These are phyloP conservation scores for Hypoxylon sp. DNA, from an alignment of 2,329 filamentous ascomycete species.

Conservation along the genomic window DNA sequence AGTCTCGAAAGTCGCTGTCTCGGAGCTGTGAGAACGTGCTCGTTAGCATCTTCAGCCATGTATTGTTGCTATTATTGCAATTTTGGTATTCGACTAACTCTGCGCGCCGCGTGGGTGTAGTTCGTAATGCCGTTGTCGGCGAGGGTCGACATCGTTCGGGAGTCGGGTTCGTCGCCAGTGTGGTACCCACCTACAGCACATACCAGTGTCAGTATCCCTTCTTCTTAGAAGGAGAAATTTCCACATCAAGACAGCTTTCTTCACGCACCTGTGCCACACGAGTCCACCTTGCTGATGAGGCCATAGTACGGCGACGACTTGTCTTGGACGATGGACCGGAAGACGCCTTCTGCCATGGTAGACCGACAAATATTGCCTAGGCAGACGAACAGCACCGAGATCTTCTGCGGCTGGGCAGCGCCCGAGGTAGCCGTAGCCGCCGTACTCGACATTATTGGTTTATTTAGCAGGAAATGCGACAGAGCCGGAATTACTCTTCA, in stretches of 20 bases:
- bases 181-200: slow-evolving; percentile 75
- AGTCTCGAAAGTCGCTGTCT: slow-evolving; percentile 77
- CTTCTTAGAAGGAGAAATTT: background rate
- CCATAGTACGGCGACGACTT: slow-evolving; percentile 60
- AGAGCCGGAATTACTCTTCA: background rate
- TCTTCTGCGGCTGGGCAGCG: slow-evolving; percentile 36
- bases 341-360: slow-evolving; percentile 96
- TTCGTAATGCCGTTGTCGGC: slow-evolving; percentile 75
- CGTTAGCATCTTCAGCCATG: background rate
- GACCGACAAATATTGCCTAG: slow-evolving; percentile 95
- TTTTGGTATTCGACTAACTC: slow-evolving; percentile 58
- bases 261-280: slow-evolving; percentile 78
- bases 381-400: slow-evolving; percentile 92
- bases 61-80: background rate
- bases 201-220: slow-evolving; percentile 2
- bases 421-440: background rate
- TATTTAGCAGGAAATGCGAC: background rate
- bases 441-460: slow-evolving; percentile 11
- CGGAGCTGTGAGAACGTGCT: slow-evolving; percentile 52
- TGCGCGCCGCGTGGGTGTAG: slow-evolving; percentile 80
- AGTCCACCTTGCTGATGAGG: slow-evolving; percentile 76
- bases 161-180: slow-evolving; percentile 76
- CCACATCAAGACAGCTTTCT: background rate
- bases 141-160: slow-evolving; percentile 83
- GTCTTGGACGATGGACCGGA: slow-evolving; percentile 73